Percentiles rank a stretch among this genome's conserved stretches.
Conservation (phyloP, 108 stramenopile genomes). For the Asterionellopsis glacialis region DNA sequence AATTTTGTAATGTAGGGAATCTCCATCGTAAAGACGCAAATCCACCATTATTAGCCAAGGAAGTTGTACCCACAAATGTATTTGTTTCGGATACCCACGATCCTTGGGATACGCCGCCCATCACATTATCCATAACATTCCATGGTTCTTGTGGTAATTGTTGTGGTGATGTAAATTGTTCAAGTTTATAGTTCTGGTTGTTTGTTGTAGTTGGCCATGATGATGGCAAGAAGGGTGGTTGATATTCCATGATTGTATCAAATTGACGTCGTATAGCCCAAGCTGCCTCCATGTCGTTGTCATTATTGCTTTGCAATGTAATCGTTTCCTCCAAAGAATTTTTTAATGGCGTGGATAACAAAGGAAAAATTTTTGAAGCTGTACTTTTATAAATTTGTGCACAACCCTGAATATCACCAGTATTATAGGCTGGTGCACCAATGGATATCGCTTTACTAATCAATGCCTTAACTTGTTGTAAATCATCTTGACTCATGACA, state of each 20-base stretch:
- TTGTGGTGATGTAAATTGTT: slow-evolving; percentile 26
- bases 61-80: slow-evolving; percentile 36
- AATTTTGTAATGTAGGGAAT: slow-evolving; percentile 28
- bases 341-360: slow-evolving; percentile 15
- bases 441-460: slow-evolving; percentile 34
- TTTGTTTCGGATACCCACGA: slow-evolving; percentile 25
- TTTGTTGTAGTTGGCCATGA: too few relatives aligned
- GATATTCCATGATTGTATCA: slow-evolving; percentile 39
- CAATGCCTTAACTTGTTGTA: slow-evolving; percentile 10
- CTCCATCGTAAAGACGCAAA: slow-evolving; percentile 54
- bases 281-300: slow-evolving; percentile 28
- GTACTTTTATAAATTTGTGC: slow-evolving; percentile 32
- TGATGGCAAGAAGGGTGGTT: slow-evolving; percentile 29
- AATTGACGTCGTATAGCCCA: slow-evolving; percentile 42
- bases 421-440: slow-evolving; percentile 51
- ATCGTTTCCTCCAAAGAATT: slow-evolving; percentile 13
- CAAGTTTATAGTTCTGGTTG: slow-evolving; percentile 8
- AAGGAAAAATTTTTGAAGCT: slow-evolving; percentile 23
- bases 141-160: slow-evolving; percentile 29
- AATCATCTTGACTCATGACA: too few relatives aligned
- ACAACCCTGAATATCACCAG: slow-evolving; percentile 37
- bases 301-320: not conserved
- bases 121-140: slow-evolving; percentile 44
- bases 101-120: slow-evolving; percentile 44
- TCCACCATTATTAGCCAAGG: slow-evolving; percentile 47